Conservation (phyloP, 1,139 yeast species). For the Yamadazyma friedrichii region DNA sequence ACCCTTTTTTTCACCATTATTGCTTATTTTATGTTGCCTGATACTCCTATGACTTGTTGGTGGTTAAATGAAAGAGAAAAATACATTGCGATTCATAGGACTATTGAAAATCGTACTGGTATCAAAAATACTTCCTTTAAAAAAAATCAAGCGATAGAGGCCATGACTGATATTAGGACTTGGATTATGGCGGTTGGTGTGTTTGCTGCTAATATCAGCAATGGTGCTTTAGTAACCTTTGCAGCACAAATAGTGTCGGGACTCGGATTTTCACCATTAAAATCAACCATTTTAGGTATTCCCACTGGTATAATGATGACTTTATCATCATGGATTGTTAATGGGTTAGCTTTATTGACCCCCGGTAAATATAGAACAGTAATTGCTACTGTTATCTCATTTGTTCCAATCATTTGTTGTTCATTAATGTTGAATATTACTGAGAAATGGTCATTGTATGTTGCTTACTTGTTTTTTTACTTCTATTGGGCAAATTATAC, state of each 20-base stretch:
- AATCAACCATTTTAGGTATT: constrained; percentile 51
- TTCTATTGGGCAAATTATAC: constrained; percentile 23
- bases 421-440: constrained; percentile 23
- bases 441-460: constrained; percentile 27
- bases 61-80: constrained; percentile 22
- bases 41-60: constrained; percentile 20
- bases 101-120: constrained; percentile 27
- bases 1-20: constrained; percentile 29
- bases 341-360: constrained; percentile 15
- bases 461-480: constrained; percentile 20
- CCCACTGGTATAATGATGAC: constrained; percentile 44
- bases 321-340: constrained; percentile 12
- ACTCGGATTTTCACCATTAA: constrained; percentile 34
- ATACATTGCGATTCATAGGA: constrained; percentile 16
- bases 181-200: constrained; percentile 42
- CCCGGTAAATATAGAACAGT: constrained; percentile 17
- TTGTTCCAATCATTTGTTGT: constrained; percentile 44
- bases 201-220: constrained; percentile 44
- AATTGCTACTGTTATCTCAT: constrained; percentile 20
- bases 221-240: constrained; percentile 40
- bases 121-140: constrained; percentile 47
- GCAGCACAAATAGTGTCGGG: constrained; percentile 42
- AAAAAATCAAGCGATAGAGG: constrained; percentile 41
- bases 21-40: constrained; percentile 20
- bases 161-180: constrained; percentile 45